Conservation (phyloP, 1,139 yeast species). For the Candida glucosophila region DNA sequence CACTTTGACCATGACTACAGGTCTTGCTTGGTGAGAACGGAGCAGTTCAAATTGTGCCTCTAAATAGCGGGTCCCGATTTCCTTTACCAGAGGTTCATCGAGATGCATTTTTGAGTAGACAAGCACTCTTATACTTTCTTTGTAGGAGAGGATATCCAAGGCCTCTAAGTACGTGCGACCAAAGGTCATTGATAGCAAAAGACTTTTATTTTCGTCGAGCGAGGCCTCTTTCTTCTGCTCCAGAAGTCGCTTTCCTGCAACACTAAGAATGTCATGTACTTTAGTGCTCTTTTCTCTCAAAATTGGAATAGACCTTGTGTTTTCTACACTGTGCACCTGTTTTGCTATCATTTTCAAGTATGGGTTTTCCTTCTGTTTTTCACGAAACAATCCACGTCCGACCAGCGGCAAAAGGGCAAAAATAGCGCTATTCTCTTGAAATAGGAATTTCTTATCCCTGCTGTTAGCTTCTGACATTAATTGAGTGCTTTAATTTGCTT, state of each 20-base stretch:
- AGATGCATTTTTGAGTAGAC: slow-evolving; percentile 1
- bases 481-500: too few species aligned
- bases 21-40: background rate
- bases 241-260: too few species aligned
- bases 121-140: slow-evolving; percentile 3
- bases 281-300: too few species aligned
- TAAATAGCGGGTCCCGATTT: slow-evolving; percentile 3
- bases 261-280: too few species aligned
- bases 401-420: slow-evolving; percentile 6
- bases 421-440: slow-evolving; percentile 5
- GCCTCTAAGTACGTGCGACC: slow-evolving; percentile 11
- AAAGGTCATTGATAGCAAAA: slow-evolving; percentile 10
- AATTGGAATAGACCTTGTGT: too few species aligned
- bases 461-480: too few species aligned
- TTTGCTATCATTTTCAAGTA: too few species aligned
- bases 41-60: slow-evolving; percentile 1
- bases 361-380: too few species aligned
- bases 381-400: too few species aligned
- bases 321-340: too few species aligned
- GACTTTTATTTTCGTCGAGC: slow-evolving; percentile 11
- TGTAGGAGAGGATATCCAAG: slow-evolving; percentile 7
- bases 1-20: slow-evolving; percentile 2
- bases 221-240: too few species aligned
- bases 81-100: slow-evolving; percentile 1
- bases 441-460: too few species aligned